These are phyloP conservation scores for Xylona heveae DNA, from an alignment of 495 filamentous ascomycete species.

Conservation along the genomic window DNA sequence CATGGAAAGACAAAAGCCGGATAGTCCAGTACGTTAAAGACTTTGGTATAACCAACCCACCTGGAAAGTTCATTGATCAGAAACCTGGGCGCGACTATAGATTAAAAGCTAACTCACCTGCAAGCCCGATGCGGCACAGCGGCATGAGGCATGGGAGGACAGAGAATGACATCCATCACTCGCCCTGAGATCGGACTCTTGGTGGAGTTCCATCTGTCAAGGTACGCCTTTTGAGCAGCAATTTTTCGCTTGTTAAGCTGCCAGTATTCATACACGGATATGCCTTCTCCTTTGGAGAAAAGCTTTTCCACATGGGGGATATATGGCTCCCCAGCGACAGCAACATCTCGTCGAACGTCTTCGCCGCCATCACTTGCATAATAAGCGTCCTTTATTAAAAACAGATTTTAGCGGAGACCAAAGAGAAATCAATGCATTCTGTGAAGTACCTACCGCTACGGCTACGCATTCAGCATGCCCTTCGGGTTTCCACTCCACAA, in stretches of 20 bases:
- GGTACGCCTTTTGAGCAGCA: slow-evolving; percentile 28
- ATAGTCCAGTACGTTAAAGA: slow-evolving; percentile 14
- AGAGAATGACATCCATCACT: slow-evolving; percentile 14
- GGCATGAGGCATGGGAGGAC: slow-evolving; percentile 14
- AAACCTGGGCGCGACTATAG: too few relatives aligned
- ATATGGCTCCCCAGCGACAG: slow-evolving; percentile 26
- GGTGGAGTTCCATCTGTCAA: slow-evolving; percentile 29
- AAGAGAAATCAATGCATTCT: slow-evolving; percentile 6
- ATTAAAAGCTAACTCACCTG: too few relatives aligned
- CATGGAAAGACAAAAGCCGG: slow-evolving; percentile 10
- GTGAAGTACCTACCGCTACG: slow-evolving; percentile 9
- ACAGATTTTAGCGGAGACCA: not conserved
- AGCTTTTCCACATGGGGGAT: slow-evolving; percentile 25
- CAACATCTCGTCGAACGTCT: slow-evolving; percentile 28
- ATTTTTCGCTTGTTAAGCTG: slow-evolving; percentile 30
- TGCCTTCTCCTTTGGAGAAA: slow-evolving; percentile 17
- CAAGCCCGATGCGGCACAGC: slow-evolving; percentile 13
- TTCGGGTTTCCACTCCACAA: slow-evolving; percentile 23
- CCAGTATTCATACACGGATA: slow-evolving; percentile 34
- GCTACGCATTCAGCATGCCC: slow-evolving; percentile 22
- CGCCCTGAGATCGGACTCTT: slow-evolving; percentile 10
- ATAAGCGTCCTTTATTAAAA: slow-evolving; percentile 11
- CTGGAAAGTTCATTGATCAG: too few relatives aligned
- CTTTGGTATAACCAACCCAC: slow-evolving; percentile 14
- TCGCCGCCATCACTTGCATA: slow-evolving; percentile 33